These are phyloP conservation scores for Hordeum marinum DNA, from an alignment of 176 grass and related monocot genomes.

Conservation along the genomic window DNA sequence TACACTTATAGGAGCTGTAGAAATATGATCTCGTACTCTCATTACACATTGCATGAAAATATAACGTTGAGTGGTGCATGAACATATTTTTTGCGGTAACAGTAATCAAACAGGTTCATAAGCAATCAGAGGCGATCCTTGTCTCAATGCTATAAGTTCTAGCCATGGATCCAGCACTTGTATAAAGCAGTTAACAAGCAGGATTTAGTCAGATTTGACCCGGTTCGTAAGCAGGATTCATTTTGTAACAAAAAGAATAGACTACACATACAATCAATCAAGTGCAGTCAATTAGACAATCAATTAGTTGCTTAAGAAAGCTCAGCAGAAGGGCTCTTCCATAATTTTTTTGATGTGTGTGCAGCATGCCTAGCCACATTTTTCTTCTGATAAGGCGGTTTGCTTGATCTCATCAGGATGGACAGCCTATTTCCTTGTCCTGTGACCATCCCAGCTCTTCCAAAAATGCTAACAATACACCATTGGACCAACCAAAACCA, in stretches of 20 bases:
- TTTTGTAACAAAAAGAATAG: not conserved
- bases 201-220: not conserved
- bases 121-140: not conserved
- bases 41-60: no score
- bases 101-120: not conserved
- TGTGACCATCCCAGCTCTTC: constrained; percentile 89
- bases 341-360: not conserved
- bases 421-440: constrained; percentile 47
- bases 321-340: not conserved
- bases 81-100: not conserved
- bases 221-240: no score
- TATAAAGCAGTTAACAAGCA: not conserved
- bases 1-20: no score
- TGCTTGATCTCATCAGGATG: constrained; percentile 6
- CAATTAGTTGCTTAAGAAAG: not conserved
- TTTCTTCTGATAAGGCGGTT: not conserved
- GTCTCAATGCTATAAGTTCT: not conserved
- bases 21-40: no score
- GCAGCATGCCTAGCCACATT: not conserved
- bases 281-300: not conserved
- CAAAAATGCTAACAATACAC: constrained; percentile 77
- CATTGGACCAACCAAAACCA: constrained; percentile 99
- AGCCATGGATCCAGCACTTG: not conserved
- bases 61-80: no score
- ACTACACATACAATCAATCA: not conserved